Evolutionary conservation across 805 yeast genomes (phyloP).

Genomic region (Saturnispora ahearnii): DNA sequence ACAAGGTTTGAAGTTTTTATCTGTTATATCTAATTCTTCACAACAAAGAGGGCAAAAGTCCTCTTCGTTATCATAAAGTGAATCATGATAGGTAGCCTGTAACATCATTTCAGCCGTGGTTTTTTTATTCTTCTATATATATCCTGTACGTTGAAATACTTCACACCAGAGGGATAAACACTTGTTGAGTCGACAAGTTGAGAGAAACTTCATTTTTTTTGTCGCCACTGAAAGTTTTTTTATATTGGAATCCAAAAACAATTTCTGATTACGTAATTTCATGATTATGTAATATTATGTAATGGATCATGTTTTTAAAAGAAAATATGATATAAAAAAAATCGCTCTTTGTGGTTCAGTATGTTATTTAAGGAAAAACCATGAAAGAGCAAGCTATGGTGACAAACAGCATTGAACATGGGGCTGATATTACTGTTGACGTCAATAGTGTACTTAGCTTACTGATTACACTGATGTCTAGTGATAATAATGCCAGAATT

Average conservation of each 20-base stretch:
- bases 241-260: not conserved
- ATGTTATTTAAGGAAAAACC: no score
- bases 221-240: slow-evolving; percentile 1
- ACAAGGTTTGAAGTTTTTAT: slow-evolving; percentile 96
- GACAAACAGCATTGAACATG: not conserved
- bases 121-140: not conserved
- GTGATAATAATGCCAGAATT: slow-evolving; percentile 45
- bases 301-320: no score
- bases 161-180: not conserved
- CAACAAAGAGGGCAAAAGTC: slow-evolving; percentile 90
- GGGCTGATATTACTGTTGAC: not conserved
- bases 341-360: no score
- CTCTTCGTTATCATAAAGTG: slow-evolving; percentile 61
- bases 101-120: slow-evolving; percentile 12
- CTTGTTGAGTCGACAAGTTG: not conserved
- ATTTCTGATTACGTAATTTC: not conserved
- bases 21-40: slow-evolving; percentile 95
- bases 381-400: no score
- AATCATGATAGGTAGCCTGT: slow-evolving; percentile 31
- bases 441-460: slow-evolving; percentile 11
- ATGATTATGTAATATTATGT: not conserved
- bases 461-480: slow-evolving; percentile 16
- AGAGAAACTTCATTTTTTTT: not conserved
- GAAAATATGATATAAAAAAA: no score
- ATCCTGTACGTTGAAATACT: not conserved